A percentile compares a stretch with the other conserved stretches of the same genome.
These are phyloP conservation scores for Aureobasidium sp. DNA, from an alignment of 2,329 filamentous ascomycete genomes.

Conservation along the genomic window DNA sequence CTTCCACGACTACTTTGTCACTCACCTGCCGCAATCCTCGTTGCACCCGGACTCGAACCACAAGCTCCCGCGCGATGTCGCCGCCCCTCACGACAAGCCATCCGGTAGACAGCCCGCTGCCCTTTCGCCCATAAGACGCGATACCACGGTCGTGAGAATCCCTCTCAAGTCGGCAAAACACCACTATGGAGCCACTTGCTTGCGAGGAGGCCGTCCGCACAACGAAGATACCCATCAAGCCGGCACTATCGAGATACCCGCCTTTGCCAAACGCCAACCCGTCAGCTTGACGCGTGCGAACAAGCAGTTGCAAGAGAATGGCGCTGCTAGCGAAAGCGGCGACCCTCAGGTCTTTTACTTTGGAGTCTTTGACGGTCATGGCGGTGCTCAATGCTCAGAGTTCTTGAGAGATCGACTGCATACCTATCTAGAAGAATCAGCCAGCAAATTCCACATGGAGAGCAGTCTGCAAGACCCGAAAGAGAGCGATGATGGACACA, in stretches of 20 bases:
- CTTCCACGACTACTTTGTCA: slow-evolving; percentile 97
- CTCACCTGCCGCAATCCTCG: slow-evolving; percentile 86
- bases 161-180: slow-evolving; percentile 90
- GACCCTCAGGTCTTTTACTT: slow-evolving; percentile 98
- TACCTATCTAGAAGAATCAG: slow-evolving; percentile 77
- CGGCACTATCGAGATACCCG: slow-evolving; percentile 84
- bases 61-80: slow-evolving; percentile 77
- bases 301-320: slow-evolving; percentile 24
- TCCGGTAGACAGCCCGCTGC: slow-evolving; percentile 28
- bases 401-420: slow-evolving; percentile 81
- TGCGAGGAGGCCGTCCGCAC: slow-evolving; percentile 73
- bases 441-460: slow-evolving; percentile 64
- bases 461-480: slow-evolving; percentile 56
- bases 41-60: slow-evolving; percentile 86
- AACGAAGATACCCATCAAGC: slow-evolving; percentile 95
- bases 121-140: slow-evolving; percentile 47
- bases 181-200: slow-evolving; percentile 76
- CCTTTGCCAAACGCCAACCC: slow-evolving; percentile 79
- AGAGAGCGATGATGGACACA: slow-evolving; percentile 8
- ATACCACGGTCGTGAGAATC: slow-evolving; percentile 90
- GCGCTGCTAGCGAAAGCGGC: slow-evolving; percentile 64
- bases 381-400: slow-evolving; percentile 77
- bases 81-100: slow-evolving; percentile 57
- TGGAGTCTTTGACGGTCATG: slow-evolving; percentile 92
- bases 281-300: slow-evolving; percentile 45